Evolutionary conservation across 306 rosid genomes (phyloP).

Genomic region (Oemleria cerasiformis): DNA sequence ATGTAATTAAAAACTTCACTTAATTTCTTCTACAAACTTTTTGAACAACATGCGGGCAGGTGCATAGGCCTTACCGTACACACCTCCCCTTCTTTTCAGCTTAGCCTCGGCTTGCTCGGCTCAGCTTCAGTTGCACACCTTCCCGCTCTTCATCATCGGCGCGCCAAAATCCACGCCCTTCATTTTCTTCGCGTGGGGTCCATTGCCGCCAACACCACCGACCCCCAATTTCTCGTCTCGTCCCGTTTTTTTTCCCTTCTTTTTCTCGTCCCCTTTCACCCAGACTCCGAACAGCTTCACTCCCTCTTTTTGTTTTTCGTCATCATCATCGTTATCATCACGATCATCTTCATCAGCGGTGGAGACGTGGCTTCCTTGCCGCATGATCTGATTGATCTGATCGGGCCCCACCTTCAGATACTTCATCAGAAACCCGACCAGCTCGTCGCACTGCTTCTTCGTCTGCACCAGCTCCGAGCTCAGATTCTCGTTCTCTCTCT

Average conservation of each 20-base stretch:
- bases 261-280: constrained; percentile 47
- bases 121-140: constrained; percentile 44
- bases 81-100: neutral
- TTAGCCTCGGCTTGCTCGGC: neutral
- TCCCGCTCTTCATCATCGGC: constrained; percentile 41
- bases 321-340: constrained; percentile 11
- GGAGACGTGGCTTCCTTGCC: constrained; percentile 44
- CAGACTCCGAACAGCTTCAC: constrained; percentile 93
- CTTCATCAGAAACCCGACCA: constrained; percentile 47
- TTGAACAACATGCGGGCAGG: neutral
- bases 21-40: neutral
- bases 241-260: constrained; percentile 38
- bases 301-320: constrained; percentile 34
- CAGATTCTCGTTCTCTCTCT: constrained; percentile 63
- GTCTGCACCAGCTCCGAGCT: constrained; percentile 63
- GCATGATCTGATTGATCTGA: constrained; percentile 57
- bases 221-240: constrained; percentile 48
- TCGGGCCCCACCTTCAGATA: constrained; percentile 65
- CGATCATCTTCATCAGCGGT: constrained; percentile 18
- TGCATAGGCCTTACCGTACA: neutral
- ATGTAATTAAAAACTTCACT: neutral
- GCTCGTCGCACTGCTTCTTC: constrained; percentile 74
- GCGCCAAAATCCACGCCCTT: constrained; percentile 46
- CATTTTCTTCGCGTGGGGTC: constrained; percentile 43
- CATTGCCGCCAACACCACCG: constrained; percentile 33